Conservation (phyloP, 805 yeast genomes). For the Nakazawaea populi region DNA sequence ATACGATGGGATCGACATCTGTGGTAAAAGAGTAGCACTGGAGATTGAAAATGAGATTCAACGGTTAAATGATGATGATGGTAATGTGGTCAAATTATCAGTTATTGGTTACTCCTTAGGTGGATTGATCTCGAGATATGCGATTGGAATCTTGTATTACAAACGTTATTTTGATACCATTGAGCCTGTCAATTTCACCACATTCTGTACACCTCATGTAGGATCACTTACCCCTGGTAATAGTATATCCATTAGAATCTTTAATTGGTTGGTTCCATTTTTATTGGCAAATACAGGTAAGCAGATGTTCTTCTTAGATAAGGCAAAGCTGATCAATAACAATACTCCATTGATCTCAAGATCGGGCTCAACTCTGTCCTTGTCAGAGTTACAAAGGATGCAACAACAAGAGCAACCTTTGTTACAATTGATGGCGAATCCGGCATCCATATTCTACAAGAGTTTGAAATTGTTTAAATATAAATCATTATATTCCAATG, state of each 20-base stretch:
- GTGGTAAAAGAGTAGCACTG: constrained; percentile 68
- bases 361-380: constrained; percentile 5
- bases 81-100: constrained; percentile 59
- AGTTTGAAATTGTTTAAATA: constrained; percentile 49
- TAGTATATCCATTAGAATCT: constrained; percentile 42
- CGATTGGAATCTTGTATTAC: constrained; percentile 63
- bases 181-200: constrained; percentile 51
- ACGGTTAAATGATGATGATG: constrained; percentile 15
- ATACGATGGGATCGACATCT: constrained; percentile 82
- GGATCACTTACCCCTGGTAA: constrained; percentile 58
- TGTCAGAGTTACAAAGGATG: constrained; percentile 3
- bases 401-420: constrained; percentile 34
- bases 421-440: constrained; percentile 59
- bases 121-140: constrained; percentile 77
- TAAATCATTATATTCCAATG: constrained; percentile 63
- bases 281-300: constrained; percentile 67
- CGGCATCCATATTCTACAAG: constrained; percentile 50
- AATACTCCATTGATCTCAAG: constrained; percentile 3
- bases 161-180: constrained; percentile 47
- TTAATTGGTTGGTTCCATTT: constrained; percentile 59
- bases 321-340: constrained; percentile 13
- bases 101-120: constrained; percentile 87
- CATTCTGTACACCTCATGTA: constrained; percentile 69
- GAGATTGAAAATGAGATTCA: constrained; percentile 48
- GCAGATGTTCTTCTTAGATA: constrained; percentile 65